Base-by-base conservation (phyloP, 768 basidiomycete genomes). In the Coprinopsis cinerea region DNA sequence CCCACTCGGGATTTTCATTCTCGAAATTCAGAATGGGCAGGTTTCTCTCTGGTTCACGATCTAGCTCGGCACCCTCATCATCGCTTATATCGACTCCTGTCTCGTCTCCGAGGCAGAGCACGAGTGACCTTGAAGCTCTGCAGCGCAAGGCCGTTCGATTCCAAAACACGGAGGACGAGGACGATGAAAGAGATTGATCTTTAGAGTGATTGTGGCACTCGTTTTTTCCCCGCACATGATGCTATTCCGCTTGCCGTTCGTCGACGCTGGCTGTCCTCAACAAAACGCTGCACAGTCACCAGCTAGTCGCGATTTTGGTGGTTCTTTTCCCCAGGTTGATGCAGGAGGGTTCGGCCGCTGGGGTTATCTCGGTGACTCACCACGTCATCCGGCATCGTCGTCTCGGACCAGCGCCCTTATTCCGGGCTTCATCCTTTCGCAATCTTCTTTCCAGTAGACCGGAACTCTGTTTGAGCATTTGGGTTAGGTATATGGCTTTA, bases 91-190 rank as follows among this genome's bases (percentile, higher is more conserved):
- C 66, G 5, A 70, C 71, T 18, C 52, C 65, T 15, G 45, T 61
- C 0, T 59, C 69, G 6, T 73, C 73, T 1, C 69, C 75, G 54
- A 66, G 71, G 3, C 60, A 65, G 15, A 77, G 68, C 50, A 52
- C 61, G 10, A 54, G 60, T 13, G 67, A 69, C 26, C 52, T 62
- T 13, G 51, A 52, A 48, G 59, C 55, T 14, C 52, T 72, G 0
- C 76, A 72, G 15, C 77, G 76, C 54, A 84, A 84, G 59, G 78
- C 75, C 1, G 82, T 84, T 30, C 74, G 82, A 42, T 84, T 84
- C 62, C 77, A 77, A n/a, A 43, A 23, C 10, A 67, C 71, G 22
- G 69, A 73, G 53, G 65, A 69, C 44, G 63, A 64, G 39, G 53
- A 45, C 43, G 57, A 56, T 14, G 52, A 48, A 6, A 5, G 23